These are phyloP conservation scores for Ceratobasidium sp. DNA, from an alignment of 1,284 basidiomycete genomes.

Conservation along the genomic window DNA sequence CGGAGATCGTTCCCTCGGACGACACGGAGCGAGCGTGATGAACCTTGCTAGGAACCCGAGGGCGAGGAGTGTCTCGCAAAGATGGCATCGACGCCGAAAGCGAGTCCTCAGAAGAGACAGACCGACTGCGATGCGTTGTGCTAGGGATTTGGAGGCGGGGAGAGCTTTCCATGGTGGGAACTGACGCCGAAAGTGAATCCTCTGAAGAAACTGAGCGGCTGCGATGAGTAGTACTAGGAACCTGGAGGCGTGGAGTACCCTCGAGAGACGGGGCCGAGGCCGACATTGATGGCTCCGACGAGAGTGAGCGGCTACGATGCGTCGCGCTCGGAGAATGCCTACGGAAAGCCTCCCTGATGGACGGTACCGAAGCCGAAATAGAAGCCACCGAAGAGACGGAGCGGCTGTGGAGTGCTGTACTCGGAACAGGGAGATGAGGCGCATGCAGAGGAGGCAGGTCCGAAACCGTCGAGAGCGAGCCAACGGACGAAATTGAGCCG, in stretches of 20 bases:
- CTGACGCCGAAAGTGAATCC: background rate
- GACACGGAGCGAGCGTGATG: conserved; percentile 12
- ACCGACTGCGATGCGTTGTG: conserved; percentile 1
- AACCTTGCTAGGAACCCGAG: conserved; percentile 1
- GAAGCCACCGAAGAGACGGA: conserved; percentile 16
- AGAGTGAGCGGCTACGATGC: conserved; percentile 3
- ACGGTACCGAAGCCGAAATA: conserved; percentile 20
- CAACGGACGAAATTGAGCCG: conserved; percentile 21
- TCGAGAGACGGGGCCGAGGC: conserved; percentile 2
- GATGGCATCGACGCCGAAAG: background rate
- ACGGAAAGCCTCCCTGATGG: background rate
- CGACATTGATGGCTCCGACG: conserved; percentile 13
- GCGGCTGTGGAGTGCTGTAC: conserved; percentile 16
- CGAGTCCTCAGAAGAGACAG: conserved; percentile 1
- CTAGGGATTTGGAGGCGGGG: conserved; percentile 22
- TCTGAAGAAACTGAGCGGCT: conserved; percentile 16
- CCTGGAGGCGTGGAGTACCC: conserved; percentile 1
- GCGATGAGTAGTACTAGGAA: conserved; percentile 24
- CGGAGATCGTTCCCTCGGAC: conserved; percentile 2
- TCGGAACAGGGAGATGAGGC: conserved; percentile 23
- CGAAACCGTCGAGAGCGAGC: conserved; percentile 12
- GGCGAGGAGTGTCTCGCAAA: background rate
- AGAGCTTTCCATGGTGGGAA: conserved; percentile 5
- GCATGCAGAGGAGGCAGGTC: conserved; percentile 33
- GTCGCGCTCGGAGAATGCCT: background rate